A percentile compares a stretch with the other conserved stretches of the same genome.
phyloP scores from a whole-genome alignment of 1,284 basidiomycete species.

The Cutaneotrichosporon spelunceum region DNA sequence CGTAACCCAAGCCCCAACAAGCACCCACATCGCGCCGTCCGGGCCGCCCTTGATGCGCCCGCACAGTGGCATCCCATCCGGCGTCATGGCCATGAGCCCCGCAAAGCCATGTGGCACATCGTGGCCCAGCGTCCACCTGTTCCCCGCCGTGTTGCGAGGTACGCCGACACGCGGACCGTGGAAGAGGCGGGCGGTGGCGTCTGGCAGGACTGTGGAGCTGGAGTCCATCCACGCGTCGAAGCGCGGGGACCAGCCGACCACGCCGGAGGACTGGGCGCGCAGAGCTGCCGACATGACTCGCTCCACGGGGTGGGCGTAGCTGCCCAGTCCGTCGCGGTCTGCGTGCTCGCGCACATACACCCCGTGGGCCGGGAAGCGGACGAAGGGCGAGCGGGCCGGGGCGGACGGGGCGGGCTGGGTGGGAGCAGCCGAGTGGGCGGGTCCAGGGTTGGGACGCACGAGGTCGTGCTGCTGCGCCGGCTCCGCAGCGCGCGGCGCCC shows the following conservation, averaged over 20 bases:
- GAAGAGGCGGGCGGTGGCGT: conserved; percentile 19
- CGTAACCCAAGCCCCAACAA: conserved; percentile 34
- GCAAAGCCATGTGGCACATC: conserved; percentile 23
- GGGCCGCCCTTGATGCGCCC: conserved; percentile 18
- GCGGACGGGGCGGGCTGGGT: too few relatives aligned
- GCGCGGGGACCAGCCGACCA: conserved; percentile 21
- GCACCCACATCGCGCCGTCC: conserved; percentile 19
- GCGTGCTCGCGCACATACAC: conserved; percentile 37
- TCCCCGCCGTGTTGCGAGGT: background rate
- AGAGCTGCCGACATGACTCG: conserved; percentile 14
- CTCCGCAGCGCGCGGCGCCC: background rate
- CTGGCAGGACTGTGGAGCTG: conserved; percentile 20
- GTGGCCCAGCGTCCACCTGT: background rate
- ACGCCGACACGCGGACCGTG: background rate
- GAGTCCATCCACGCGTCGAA: conserved; percentile 22
- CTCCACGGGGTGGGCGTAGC: conserved; percentile 29
- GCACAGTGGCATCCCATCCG: conserved; percentile 33
- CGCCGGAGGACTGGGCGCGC: conserved; percentile 14
- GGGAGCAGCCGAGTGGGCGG: too few relatives aligned
- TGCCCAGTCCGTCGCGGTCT: conserved; percentile 29
- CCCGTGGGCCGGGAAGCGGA: conserved; percentile 29
- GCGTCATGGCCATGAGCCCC: conserved; percentile 35
- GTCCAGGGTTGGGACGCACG: background rate
- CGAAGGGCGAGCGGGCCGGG: too few relatives aligned
- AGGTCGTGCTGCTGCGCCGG: background rate